phyloP scores from a whole-genome alignment of 2,329 filamentous ascomycete genomes.

The Fusarium mangiferae region DNA sequence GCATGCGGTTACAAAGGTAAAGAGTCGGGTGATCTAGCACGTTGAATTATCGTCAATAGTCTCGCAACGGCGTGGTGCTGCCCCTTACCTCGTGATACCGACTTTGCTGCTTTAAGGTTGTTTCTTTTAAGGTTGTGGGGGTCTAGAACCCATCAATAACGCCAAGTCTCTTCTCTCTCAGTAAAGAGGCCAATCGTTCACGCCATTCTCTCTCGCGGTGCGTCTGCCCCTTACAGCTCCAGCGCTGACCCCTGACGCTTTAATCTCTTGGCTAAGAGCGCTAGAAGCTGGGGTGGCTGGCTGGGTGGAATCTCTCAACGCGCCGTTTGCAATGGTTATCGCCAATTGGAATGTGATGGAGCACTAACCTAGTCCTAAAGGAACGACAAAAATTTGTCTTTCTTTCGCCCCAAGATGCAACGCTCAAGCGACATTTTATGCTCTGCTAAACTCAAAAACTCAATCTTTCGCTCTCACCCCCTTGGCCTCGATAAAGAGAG shows the following conservation, averaged over 20 bases:
- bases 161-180: conserved; percentile 3
- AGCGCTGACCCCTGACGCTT: background rate
- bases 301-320: background rate
- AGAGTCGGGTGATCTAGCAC: background rate
- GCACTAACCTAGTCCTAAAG: too few relatives aligned
- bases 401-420: background rate
- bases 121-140: conserved; percentile 14
- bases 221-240: conserved; percentile 14
- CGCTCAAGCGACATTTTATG: background rate
- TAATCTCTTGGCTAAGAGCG: conserved; percentile 14
- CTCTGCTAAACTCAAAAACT: background rate
- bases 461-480: background rate
- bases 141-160: background rate
- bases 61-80: background rate
- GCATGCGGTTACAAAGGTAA: background rate
- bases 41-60: background rate
- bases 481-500: background rate
- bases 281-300: background rate
- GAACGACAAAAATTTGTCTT: background rate
- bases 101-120: conserved; percentile 7
- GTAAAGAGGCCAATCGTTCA: background rate
- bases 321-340: background rate
- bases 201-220: background rate
- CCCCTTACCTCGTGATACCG: background rate
- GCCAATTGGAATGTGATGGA: background rate